Evolutionary conservation across 2,329 filamentous ascomycete genomes (phyloP), one percentile per base, ranked within the genome.

Genomic region (Coniochaeta ligniaria): DNA sequence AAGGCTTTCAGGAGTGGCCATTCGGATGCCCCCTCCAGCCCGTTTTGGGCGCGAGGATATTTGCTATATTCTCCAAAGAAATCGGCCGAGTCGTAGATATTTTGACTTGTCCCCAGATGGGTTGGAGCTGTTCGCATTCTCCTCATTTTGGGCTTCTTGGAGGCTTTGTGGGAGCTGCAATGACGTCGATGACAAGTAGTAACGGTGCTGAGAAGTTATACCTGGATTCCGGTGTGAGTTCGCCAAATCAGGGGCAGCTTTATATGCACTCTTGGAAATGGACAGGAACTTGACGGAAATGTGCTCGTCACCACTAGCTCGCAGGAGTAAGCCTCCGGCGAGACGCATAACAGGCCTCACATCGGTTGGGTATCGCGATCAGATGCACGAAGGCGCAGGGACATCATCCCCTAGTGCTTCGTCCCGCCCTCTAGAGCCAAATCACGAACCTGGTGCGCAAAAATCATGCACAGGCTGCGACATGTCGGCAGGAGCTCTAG

Each of bases 1-100:
- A 45, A 35, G 45, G 31, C 64, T 58, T 63, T 61, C 56, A 62
- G 64, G 17, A 20, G 17, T 7, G 41, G 41, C 41, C 41, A 45
- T 45, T 45, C 41, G 6, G 41, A 45, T n/a, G 41, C 41, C 17
- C 41, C 41, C 35, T 36, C 22, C 11, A 47, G 43, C 26, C 43
- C 22, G 20, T 47, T 22, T 14, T 14, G 3, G 22, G 43, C 43
- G 20, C 43, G 43, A 20, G 43, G 43, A 26, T 22, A 14, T 22
- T 14, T 47, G 43, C 43, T 47, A 14, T 47, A 26, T 14, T 22
- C 2, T 22, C 3, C 6, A 20, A 47, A 47, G 43, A 24, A 47
- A 6, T 22, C 8, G 3, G 43, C 11, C 11, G 43, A 24, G 22
- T 47, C 43, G 43, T 26, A 47, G 6, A 14, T 22, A 14, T 26